These are phyloP conservation scores for Eimeria acervulina DNA, from an alignment of 169 alveolate genomes.

Conservation along the genomic window DNA sequence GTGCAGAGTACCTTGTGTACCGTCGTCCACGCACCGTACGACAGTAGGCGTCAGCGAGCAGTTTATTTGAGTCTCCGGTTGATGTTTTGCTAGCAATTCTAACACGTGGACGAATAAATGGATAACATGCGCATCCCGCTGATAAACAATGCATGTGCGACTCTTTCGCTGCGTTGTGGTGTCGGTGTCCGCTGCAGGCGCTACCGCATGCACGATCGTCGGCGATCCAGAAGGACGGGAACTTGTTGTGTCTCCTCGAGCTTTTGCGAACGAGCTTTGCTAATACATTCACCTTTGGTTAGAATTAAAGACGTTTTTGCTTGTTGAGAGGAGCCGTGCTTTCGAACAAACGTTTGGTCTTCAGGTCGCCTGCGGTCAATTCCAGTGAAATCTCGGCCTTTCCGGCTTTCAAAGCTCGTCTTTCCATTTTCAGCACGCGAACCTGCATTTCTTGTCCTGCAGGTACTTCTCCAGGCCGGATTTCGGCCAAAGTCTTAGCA, in stretches of 20 bases:
- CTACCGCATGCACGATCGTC: background rate
- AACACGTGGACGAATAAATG: background rate
- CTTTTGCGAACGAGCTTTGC: background rate
- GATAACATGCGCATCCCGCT: background rate
- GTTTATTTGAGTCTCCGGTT: background rate
- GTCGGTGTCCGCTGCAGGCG: background rate
- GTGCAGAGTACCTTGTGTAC: background rate
- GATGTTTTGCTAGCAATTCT: background rate
- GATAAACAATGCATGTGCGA: background rate
- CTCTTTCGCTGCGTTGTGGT: background rate
- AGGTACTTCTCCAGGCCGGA: background rate
- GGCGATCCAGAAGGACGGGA: background rate
- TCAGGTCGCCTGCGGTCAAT: background rate
- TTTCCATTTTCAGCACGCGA: background rate
- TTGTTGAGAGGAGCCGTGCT: background rate
- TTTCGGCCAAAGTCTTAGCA: background rate
- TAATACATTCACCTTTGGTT: background rate
- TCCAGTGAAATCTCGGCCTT: background rate
- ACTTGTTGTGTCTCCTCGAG: background rate
- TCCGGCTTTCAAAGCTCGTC: background rate
- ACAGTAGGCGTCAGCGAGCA: background rate
- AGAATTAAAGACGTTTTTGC: background rate
- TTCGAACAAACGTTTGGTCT: background rate
- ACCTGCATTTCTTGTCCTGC: background rate
- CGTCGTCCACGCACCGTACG: background rate